Conservation (phyloP, 345 rosid species). For the Melastoma malabathricum region DNA sequence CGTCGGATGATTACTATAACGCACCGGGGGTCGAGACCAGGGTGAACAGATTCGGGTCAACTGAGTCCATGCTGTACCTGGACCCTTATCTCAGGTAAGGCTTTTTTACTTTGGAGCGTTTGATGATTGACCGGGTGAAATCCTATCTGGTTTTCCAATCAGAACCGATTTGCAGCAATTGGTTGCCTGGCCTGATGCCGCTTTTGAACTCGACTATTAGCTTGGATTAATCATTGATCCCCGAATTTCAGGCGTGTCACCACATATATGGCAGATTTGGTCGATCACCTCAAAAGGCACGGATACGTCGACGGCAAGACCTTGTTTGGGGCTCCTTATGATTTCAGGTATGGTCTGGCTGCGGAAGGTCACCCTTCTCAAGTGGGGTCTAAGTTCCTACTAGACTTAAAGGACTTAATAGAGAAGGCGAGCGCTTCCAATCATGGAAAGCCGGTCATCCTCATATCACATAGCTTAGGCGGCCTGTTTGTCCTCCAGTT, state of each 20-base stretch:
- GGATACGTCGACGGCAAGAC: conserved; percentile 55
- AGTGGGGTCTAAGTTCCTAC: conserved; percentile 50
- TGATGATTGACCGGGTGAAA: no score
- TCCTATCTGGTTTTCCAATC: no score
- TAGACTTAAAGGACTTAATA: conserved; percentile 44
- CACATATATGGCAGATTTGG: conserved; percentile 57
- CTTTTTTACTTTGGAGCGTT: background rate
- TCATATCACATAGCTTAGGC: conserved; percentile 78
- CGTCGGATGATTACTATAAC: conserved; percentile 55
- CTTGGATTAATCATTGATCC: background rate
- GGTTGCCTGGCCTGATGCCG: background rate
- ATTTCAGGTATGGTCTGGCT: conserved; percentile 74
- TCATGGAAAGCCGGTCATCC: conserved; percentile 56
- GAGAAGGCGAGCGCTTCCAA: conserved; percentile 47
- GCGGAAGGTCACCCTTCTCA: conserved; percentile 48
- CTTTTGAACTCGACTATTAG: background rate
- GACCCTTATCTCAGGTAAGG: conserved; percentile 60
- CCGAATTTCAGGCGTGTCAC: conserved; percentile 26
- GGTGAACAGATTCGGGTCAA: conserved; percentile 55
- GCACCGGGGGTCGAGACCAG: conserved; percentile 70
- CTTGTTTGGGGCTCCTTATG: conserved; percentile 79
- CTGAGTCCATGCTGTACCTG: conserved; percentile 50
- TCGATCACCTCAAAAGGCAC: conserved; percentile 34
- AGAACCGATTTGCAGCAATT: no score
- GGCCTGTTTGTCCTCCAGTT: conserved; percentile 60